Evolutionary conservation across 2,329 filamentous ascomycete species (phyloP), one percentile per base, ranked within the genome.

Genomic region (Cytospora chrysosperma): DNA sequence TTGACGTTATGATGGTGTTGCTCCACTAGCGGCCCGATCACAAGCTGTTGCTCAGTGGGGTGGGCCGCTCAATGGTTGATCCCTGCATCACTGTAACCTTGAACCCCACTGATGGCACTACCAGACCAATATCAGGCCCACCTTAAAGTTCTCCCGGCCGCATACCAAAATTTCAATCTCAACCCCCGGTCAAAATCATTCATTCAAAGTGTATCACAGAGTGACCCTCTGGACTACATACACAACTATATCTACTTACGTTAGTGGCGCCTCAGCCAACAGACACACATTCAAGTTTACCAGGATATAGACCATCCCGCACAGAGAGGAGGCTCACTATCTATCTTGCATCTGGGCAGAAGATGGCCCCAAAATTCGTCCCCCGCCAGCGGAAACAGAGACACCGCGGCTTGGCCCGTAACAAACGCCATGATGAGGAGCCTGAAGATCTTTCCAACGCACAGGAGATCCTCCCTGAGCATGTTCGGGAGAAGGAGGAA

Each of bases 381-480:
- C 85, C 87, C 43, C 80, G 87, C 28, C 85, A 88, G 77, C 80
- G 87, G 65, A 90, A 90, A 76, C 87, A 88, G 65, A 90, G 89
- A 76, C 87, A 88, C 74, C 89, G 85, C 71, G 87, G 86, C 43
- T 79, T 90, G 24, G 89, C 88, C 32, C 85, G 88, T 49, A 79
- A 85, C 70, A 78, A 79, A 56, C 73, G 77, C 54, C 73, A 70
- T 26, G 75, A 78, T 68, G 75, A 81, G 65, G 75, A 73, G 62
- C 71, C 74, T 43, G 73, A 78, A 54, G 73, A 76, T 66, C 79
- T 90, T 69, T 79, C 83, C 63, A 90, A 90, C 74, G 79, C 78
- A 3, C 68, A 78, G 52, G 82, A 84, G 68, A 80, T 84, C 59
- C 69, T 82, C 17, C 81, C 82, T 4, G 75, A 77, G 56, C 74